Conservation (phyloP, 2,329 filamentous ascomycete genomes). For the Xylaria sp. region DNA sequence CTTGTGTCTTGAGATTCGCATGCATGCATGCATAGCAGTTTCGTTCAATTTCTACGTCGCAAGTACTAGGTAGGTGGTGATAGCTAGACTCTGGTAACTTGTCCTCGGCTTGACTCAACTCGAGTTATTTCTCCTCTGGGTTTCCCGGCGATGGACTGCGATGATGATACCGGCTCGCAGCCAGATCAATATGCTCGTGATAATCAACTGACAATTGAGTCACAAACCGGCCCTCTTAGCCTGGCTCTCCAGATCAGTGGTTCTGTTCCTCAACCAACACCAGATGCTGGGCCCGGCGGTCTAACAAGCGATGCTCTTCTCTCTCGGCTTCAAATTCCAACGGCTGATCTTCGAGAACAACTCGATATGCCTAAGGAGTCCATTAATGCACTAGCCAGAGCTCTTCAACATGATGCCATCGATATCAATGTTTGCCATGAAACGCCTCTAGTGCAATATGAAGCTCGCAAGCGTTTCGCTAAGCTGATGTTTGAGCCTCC, state of each 20-base stretch:
- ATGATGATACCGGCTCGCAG: conserved; percentile 13
- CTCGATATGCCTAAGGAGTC: conserved; percentile 38
- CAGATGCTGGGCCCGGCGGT: conserved; percentile 21
- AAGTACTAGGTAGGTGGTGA: not conserved
- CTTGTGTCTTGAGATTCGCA: too few species aligned
- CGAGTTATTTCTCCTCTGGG: not conserved
- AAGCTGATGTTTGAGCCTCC: conserved; percentile 46
- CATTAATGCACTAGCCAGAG: conserved; percentile 33
- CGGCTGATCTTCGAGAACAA: conserved; percentile 37
- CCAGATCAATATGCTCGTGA: conserved; percentile 45
- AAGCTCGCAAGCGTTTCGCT: conserved; percentile 20
- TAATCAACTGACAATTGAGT: conserved; percentile 45
- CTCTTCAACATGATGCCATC: conserved; percentile 23
- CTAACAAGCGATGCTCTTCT: conserved; percentile 38
- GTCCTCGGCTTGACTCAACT: not conserved
- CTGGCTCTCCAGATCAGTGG: conserved; percentile 31
- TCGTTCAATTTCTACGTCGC: not conserved
- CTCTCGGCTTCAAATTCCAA: conserved; percentile 38
- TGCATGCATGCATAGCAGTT: not conserved
- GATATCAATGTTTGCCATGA: not conserved
- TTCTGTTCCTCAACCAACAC: conserved; percentile 18
- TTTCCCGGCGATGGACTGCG: conserved; percentile 24
- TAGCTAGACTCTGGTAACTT: not conserved
- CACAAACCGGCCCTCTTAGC: conserved; percentile 37
- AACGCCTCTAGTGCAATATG: conserved; percentile 20